Conservation (phyloP, 768 basidiomycete species). For the Daedaleopsis sinensis region DNA sequence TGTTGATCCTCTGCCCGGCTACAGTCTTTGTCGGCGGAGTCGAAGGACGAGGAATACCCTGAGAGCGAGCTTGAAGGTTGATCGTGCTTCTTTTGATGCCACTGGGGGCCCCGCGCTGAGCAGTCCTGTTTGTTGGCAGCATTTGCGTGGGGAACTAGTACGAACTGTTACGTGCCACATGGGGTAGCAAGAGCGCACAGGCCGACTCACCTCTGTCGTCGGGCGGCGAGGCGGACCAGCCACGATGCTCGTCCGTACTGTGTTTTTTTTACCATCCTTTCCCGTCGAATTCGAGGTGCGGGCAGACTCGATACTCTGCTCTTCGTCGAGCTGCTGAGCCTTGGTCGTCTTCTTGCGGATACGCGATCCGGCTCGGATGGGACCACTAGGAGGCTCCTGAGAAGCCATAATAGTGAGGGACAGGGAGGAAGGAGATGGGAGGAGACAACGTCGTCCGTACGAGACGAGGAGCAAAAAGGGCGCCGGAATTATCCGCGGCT, state of each 20-base stretch:
- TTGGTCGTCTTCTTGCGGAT: background rate
- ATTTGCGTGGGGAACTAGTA: background rate
- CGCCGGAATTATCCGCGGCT: too few relatives aligned
- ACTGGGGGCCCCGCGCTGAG: background rate
- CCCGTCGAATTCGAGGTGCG: too few relatives aligned
- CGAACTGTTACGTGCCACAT: background rate
- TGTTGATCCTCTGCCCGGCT: too few relatives aligned
- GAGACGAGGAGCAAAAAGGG: too few relatives aligned
- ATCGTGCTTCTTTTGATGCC: background rate
- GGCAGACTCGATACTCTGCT: background rate
- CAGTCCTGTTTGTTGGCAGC: background rate
- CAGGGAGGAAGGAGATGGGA: too few relatives aligned
- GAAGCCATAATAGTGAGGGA: too few relatives aligned
- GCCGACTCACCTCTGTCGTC: too few relatives aligned
- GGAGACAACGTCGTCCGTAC: too few relatives aligned
- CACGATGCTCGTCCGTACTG: too few relatives aligned
- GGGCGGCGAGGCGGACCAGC: too few relatives aligned
- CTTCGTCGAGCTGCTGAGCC: background rate
- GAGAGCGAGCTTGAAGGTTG: background rate
- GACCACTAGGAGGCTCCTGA: background rate
- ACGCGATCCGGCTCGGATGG: background rate
- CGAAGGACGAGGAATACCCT: background rate
- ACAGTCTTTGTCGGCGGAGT: background rate
- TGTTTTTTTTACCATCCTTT: background rate
- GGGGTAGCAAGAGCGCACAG: too few relatives aligned